A percentile compares a stretch with the other conserved stretches of the same genome.
Evolutionary conservation across 306 rosid genomes (phyloP).

Genomic region (Alnus glutinosa): DNA sequence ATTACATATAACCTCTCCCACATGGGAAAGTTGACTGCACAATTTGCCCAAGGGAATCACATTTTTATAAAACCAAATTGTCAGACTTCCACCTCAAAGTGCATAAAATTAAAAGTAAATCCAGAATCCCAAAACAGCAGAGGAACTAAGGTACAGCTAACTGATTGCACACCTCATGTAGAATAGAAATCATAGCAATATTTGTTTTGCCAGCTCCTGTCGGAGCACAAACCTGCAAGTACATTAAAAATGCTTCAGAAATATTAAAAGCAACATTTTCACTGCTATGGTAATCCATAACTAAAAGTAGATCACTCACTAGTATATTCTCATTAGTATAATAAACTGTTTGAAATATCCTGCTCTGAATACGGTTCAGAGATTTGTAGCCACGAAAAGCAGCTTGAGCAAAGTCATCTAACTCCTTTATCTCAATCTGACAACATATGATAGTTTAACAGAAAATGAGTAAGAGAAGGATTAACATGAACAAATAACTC

Average conservation of each 20-base stretch:
- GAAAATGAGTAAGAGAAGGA: conserved; percentile 26
- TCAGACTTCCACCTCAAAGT: background rate
- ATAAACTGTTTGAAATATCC: conserved; percentile 83
- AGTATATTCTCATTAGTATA: conserved; percentile 89
- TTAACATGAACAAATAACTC: conserved; percentile 18
- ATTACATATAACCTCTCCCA: conserved; percentile 5
- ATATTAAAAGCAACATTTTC: conserved; percentile 18
- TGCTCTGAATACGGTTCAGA: conserved; percentile 90
- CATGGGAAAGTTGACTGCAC: background rate
- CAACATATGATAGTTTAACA: conserved; percentile 25
- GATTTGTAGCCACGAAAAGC: conserved; percentile 91
- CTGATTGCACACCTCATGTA: conserved; percentile 73
- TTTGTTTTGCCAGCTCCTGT: conserved; percentile 99
- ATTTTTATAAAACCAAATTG: background rate
- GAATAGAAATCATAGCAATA: conserved; percentile 94
- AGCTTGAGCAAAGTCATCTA: conserved; percentile 98
- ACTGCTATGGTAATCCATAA: background rate
- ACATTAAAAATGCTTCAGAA: conserved; percentile 32
- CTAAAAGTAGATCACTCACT: conserved; percentile 51
- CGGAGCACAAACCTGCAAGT: conserved; percentile 93
- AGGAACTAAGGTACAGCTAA: conserved; percentile 10
- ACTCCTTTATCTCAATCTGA: conserved; percentile 86
- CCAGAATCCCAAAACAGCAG: background rate
- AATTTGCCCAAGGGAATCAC: background rate
- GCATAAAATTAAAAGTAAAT: conserved; percentile 2